phyloP scores from a whole-genome alignment of 2,329 filamentous ascomycete species.

The Colletotrichum phormii region DNA sequence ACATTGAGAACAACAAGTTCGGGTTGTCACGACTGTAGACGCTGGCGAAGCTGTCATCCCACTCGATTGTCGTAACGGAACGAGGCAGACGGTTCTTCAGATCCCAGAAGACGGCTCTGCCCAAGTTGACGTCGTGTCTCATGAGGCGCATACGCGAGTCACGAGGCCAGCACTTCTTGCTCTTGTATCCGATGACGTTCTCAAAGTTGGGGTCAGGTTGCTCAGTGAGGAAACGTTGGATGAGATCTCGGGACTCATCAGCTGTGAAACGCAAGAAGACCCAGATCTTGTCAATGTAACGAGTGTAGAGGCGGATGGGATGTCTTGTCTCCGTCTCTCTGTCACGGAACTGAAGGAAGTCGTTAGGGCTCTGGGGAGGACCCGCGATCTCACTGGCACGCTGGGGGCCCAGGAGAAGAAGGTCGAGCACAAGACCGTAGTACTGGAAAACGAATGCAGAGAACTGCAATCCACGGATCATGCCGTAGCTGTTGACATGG shows the following conservation, averaged over 20 bases:
- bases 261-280: constrained; percentile 94
- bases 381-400: constrained; percentile 98
- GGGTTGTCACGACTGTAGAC: constrained; percentile 99
- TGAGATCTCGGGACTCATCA: constrained; percentile 94
- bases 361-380: constrained; percentile 92
- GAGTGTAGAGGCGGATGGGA: constrained; percentile 95
- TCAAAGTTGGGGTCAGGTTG: constrained; percentile 99
- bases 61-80: constrained; percentile 96
- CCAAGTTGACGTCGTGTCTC: constrained; percentile 98
- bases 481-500: constrained; percentile 97
- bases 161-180: constrained; percentile 99
- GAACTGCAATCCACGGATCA: constrained; percentile 98
- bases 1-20: constrained; percentile 97
- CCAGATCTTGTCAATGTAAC: constrained; percentile 99
- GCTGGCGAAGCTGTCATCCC: constrained; percentile 98
- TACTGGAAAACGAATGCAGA: constrained; percentile 99
- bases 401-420: constrained; percentile 91
- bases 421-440: constrained; percentile 94
- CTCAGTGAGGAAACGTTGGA: constrained; percentile 97
- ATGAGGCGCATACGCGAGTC: constrained; percentile 98
- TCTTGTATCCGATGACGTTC: constrained; percentile 98
- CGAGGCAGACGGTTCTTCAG: constrained; percentile 95
- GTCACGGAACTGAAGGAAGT: constrained; percentile 97
- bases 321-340: constrained; percentile 91
- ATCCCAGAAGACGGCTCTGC: constrained; percentile 98